phyloP scores from a whole-genome alignment of 2,329 filamentous ascomycete species.

The Sclerotinia spermophila region DNA sequence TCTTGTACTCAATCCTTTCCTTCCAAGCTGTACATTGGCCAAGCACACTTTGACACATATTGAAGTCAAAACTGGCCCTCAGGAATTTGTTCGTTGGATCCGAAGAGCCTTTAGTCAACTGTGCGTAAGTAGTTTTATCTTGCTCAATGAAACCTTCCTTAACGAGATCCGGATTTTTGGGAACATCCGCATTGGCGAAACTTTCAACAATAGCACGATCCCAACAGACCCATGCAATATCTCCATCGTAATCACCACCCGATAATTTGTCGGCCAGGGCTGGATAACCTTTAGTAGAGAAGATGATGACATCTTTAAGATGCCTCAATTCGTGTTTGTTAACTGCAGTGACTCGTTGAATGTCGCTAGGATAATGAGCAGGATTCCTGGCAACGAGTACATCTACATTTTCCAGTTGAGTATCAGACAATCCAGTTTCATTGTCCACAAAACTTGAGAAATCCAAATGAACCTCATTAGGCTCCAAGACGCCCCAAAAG shows the following conservation, averaged over 20 bases:
- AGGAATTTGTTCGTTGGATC: conserved; percentile 45
- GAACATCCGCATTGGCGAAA: conserved; percentile 60
- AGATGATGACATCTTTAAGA: conserved; percentile 76
- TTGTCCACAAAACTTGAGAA: conserved; percentile 61
- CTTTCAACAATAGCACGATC: conserved; percentile 60
- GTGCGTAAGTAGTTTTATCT: conserved; percentile 41
- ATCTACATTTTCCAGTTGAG: conserved; percentile 53
- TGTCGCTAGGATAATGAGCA: conserved; percentile 65
- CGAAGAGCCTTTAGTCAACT: conserved; percentile 20
- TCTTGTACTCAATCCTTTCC: conserved; percentile 58
- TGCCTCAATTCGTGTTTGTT: conserved; percentile 58
- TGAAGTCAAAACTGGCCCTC: conserved; percentile 53
- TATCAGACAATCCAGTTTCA: conserved; percentile 50
- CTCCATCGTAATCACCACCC: conserved; percentile 79
- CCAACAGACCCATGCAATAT: conserved; percentile 76
- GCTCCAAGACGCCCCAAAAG: conserved; percentile 55
- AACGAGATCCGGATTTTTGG: conserved; percentile 45
- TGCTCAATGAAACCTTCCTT: conserved; percentile 49
- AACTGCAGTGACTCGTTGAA: conserved; percentile 63
- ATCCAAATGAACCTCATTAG: conserved; percentile 63
- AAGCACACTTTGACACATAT: conserved; percentile 53
- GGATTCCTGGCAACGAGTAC: conserved; percentile 67
- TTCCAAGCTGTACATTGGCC: conserved; percentile 63
- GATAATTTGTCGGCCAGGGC: conserved; percentile 69
- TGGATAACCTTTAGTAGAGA: conserved; percentile 58